Evolutionary conservation across 1,284 basidiomycete genomes (phyloP).

Genomic region (Schizophyllum commune): DNA sequence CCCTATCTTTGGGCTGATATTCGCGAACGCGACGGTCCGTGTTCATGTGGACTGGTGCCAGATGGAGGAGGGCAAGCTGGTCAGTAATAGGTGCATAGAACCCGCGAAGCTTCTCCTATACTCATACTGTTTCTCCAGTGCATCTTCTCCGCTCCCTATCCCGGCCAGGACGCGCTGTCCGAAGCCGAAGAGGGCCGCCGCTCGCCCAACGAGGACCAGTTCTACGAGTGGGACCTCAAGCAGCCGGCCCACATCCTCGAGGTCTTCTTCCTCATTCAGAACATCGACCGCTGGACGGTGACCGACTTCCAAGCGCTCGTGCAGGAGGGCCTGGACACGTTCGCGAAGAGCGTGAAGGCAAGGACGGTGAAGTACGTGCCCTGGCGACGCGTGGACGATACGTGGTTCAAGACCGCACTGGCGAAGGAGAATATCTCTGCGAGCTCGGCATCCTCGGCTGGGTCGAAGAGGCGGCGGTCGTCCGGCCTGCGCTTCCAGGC

Average conservation of each 20-base stretch:
- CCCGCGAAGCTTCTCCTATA: not conserved
- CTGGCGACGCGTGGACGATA: constrained; percentile 39
- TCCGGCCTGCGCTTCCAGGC: not conserved
- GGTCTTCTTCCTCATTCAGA: constrained; percentile 45
- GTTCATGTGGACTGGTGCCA: constrained; percentile 52
- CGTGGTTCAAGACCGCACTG: constrained; percentile 16
- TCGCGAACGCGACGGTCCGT: constrained; percentile 43
- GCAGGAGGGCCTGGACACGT: constrained; percentile 27
- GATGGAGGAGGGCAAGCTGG: not conserved
- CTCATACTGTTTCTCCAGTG: not conserved
- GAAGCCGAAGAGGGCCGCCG: not conserved
- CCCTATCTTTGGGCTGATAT: constrained; percentile 48
- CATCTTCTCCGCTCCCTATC: not conserved
- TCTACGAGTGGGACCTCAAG: constrained; percentile 43
- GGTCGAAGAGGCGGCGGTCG: not conserved
- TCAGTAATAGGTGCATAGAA: not conserved
- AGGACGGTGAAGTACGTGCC: constrained; percentile 27
- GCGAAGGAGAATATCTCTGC: constrained; percentile 26
- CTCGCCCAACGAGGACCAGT: constrained; percentile 11
- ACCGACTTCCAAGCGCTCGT: constrained; percentile 33
- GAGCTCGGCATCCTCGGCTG: constrained; percentile 11
- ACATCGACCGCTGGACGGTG: constrained; percentile 46
- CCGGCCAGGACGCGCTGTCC: not conserved
- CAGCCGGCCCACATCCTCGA: constrained; percentile 36
- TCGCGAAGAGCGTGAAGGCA: constrained; percentile 25